phyloP scores from a whole-genome alignment of 2,329 filamentous ascomycete species.

The Apiospora pterosperma region DNA sequence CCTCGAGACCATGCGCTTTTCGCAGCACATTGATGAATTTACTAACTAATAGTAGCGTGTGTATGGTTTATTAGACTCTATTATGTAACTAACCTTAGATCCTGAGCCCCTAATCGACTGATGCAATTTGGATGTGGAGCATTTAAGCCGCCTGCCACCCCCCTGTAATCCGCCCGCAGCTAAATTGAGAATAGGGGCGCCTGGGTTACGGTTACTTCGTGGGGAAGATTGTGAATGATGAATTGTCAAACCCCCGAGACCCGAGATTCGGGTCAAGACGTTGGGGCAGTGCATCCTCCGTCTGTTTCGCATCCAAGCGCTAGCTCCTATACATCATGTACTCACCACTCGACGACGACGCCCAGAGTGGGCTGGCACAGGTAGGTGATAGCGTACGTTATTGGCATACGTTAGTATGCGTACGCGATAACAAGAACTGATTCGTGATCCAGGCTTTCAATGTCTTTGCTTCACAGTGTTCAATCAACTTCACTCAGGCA shows the following conservation, averaged over 20 bases:
- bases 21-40: background rate
- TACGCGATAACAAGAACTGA: background rate
- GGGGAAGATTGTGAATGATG: conserved; percentile 1
- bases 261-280: conserved; percentile 1
- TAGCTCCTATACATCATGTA: background rate
- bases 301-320: conserved; percentile 1
- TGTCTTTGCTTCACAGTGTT: background rate
- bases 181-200: background rate
- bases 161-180: background rate
- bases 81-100: background rate
- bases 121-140: background rate
- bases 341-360: background rate
- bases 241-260: background rate
- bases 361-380: background rate
- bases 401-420: background rate
- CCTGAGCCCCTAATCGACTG: conserved; percentile 2
- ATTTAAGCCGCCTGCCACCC: background rate
- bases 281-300: background rate
- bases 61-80: too few relatives aligned
- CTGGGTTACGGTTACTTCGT: background rate
- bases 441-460: background rate
- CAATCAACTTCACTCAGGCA: background rate
- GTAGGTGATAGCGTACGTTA: background rate
- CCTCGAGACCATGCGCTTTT: background rate
- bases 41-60: too few relatives aligned